Conservation (phyloP, 441 rosid genomes). For the Viola pubescens region DNA sequence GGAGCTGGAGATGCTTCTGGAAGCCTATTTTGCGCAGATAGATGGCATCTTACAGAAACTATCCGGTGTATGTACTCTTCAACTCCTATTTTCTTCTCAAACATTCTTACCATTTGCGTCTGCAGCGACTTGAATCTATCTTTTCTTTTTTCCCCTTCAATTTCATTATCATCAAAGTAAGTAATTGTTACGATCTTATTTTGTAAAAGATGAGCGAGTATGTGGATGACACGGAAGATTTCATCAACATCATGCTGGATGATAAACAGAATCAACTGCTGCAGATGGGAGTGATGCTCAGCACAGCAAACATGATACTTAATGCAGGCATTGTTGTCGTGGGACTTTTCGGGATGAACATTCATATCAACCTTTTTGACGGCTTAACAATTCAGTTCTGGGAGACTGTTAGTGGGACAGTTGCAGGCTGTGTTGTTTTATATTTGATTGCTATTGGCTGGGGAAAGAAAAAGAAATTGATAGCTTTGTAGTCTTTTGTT, state of each 20-base stretch:
- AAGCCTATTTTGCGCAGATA: constrained; percentile 44
- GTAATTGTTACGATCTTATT: no score
- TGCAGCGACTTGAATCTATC: no score
- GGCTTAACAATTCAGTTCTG: constrained; percentile 25
- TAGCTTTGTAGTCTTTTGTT: constrained; percentile 22
- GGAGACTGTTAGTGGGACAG: constrained; percentile 25
- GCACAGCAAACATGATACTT: constrained; percentile 35
- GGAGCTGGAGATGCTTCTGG: constrained; percentile 48
- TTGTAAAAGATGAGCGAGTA: constrained; percentile 37
- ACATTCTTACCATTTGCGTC: not conserved
- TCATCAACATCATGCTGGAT: constrained; percentile 47
- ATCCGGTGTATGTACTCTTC: constrained; percentile 29
- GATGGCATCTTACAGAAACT: constrained; percentile 39
- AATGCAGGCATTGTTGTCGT: constrained; percentile 41
- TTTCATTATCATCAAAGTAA: no score
- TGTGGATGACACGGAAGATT: constrained; percentile 46
- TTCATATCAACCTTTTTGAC: constrained; percentile 25
- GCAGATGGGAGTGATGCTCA: constrained; percentile 51
- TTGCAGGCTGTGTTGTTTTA: constrained; percentile 26
- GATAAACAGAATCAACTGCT: constrained; percentile 44
- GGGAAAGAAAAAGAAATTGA: constrained; percentile 34
- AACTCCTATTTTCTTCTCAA: not conserved
- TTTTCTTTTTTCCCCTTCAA: no score
- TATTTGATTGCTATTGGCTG: constrained; percentile 31
- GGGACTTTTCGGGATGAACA: constrained; percentile 48